Conservation (phyloP, 2,329 filamentous ascomycete species). For the Aspergillus awamori region DNA sequence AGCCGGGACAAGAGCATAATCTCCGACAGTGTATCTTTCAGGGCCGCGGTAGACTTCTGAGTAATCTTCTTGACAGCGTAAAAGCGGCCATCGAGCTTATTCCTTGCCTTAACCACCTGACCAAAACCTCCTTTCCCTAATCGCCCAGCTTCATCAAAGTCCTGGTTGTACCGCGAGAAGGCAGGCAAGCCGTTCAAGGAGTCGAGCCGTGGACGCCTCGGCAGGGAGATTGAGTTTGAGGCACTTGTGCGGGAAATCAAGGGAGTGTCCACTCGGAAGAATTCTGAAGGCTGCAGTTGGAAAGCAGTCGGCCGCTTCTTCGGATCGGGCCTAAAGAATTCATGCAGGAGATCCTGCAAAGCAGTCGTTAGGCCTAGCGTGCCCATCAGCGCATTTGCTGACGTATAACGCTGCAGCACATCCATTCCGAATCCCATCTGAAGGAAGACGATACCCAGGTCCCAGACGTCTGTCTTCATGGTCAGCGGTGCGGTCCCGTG, state of each 20-base stretch:
- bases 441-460: constrained; percentile 85
- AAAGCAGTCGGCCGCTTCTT: constrained; percentile 86
- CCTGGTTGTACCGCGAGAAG: constrained; percentile 78
- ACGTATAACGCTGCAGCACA: constrained; percentile 74
- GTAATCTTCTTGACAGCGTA: constrained; percentile 98
- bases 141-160: constrained; percentile 87
- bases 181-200: constrained; percentile 59
- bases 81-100: constrained; percentile 88
- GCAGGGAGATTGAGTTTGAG: constrained; percentile 47
- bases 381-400: constrained; percentile 73
- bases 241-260: constrained; percentile 43
- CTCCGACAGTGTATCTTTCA: constrained; percentile 71
- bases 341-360: constrained; percentile 76
- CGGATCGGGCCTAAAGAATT: constrained; percentile 81
- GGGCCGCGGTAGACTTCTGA: constrained; percentile 70
- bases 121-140: constrained; percentile 94
- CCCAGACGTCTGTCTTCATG: constrained; percentile 91
- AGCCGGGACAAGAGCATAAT: constrained; percentile 88
- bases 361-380: constrained; percentile 72
- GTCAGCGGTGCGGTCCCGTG: constrained; percentile 58
- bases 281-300: constrained; percentile 61
- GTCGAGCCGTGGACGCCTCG: constrained; percentile 62
- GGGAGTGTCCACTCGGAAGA: constrained; percentile 46
- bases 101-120: constrained; percentile 91
- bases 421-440: constrained; percentile 93